These are phyloP conservation scores for Xylariaceae sp. DNA, from an alignment of 2,329 filamentous ascomycete species.

Conservation along the genomic window DNA sequence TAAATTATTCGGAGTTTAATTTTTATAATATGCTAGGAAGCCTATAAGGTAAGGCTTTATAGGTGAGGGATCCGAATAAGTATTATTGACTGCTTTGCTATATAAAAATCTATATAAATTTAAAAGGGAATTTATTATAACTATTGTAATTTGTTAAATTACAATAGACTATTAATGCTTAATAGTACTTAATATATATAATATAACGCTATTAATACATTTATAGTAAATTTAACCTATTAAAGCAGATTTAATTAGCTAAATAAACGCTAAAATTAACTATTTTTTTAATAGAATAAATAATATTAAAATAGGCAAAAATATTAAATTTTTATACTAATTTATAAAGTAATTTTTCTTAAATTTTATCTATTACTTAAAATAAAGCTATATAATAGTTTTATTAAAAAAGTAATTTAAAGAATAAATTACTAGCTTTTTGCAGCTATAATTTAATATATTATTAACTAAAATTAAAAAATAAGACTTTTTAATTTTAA, in stretches of 20 bases:
- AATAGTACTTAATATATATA: background rate
- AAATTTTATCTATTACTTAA: background rate
- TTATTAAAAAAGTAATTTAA: background rate
- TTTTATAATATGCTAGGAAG: background rate
- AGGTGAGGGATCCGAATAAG: too few relatives aligned
- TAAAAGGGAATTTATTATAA: background rate
- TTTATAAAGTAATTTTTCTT: background rate
- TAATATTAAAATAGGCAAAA: background rate
- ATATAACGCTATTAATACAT: background rate
- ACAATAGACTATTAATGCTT: background rate
- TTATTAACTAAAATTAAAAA: too few relatives aligned
- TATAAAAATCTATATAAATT: background rate
- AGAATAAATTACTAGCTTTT: too few relatives aligned
- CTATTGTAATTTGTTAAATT: background rate
- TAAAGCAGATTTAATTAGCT: too few relatives aligned
- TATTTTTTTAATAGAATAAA: background rate
- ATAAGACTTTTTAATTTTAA: too few relatives aligned
- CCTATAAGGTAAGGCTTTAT: background rate
- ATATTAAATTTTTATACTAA: background rate
- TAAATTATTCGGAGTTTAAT: too few relatives aligned
- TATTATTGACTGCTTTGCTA: background rate
- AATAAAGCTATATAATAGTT: background rate
- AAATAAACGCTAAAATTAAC: too few relatives aligned
- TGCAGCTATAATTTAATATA: too few relatives aligned
- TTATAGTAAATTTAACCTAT: background rate